phyloP scores from a whole-genome alignment of 148 eudicot species.

The Fallopia convolvulus region DNA sequence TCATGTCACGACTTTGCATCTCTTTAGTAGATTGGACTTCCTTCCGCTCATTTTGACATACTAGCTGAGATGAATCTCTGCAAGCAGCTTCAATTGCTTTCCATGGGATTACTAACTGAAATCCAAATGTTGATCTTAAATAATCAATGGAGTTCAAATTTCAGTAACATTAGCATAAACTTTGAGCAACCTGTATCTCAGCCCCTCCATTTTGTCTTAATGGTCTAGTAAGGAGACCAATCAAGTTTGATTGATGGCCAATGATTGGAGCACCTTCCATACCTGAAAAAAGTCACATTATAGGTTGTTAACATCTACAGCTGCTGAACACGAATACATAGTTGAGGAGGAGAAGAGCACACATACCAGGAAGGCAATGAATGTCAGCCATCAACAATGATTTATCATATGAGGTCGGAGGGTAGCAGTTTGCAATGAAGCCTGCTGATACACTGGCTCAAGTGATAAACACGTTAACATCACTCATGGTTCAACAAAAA shows the following conservation, averaged over 20 bases:
- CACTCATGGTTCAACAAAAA: neutral
- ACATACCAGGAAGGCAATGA: slow-evolving; percentile 90
- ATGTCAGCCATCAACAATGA: slow-evolving; percentile 92
- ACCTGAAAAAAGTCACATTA: slow-evolving; percentile 36
- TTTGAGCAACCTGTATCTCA: slow-evolving; percentile 70
- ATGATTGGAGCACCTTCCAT: slow-evolving; percentile 94
- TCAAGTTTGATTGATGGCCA: slow-evolving; percentile 50
- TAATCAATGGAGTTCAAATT: neutral
- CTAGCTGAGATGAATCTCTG: slow-evolving; percentile 37
- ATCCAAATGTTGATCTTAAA: slow-evolving; percentile 16
- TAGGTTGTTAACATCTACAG: slow-evolving; percentile 13
- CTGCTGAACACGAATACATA: slow-evolving; percentile 4
- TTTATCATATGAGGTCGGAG: slow-evolving; percentile 34
- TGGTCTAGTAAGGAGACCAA: slow-evolving; percentile 75
- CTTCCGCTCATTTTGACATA: slow-evolving; percentile 22
- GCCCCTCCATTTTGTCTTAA: slow-evolving; percentile 80
- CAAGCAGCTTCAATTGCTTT: slow-evolving; percentile 70
- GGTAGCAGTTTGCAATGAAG: slow-evolving; percentile 71
- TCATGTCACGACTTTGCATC: slow-evolving; percentile 13
- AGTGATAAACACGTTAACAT: slow-evolving; percentile 17
- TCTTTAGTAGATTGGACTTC: slow-evolving; percentile 14
- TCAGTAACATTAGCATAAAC: neutral
- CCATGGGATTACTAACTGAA: slow-evolving; percentile 92
- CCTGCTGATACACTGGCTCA: slow-evolving; percentile 70
- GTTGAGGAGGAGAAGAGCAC: slow-evolving; percentile 3